Evolutionary conservation across 176 grass and related monocot genomes (phyloP).

Genomic region (Triticum urartu): DNA sequence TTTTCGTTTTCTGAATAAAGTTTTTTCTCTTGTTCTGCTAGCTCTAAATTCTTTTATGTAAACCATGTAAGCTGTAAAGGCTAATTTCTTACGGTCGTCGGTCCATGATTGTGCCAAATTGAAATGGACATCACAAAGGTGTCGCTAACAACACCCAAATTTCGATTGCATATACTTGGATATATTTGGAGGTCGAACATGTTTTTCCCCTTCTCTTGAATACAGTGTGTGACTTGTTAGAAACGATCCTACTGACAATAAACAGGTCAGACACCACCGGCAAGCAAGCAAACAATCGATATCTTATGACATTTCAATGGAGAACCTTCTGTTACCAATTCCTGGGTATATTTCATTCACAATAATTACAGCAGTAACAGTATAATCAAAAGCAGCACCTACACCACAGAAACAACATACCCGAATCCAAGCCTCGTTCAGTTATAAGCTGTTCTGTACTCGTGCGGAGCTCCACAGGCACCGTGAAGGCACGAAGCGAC

Average conservation of each 20-base stretch:
- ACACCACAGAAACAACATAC: slow-evolving; percentile 12
- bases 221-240: too few relatives aligned
- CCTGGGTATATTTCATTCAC: neutral
- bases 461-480: neutral
- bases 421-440: neutral
- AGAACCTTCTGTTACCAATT: neutral
- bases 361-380: neutral
- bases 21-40: neutral
- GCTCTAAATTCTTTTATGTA: neutral
- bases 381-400: neutral
- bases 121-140: neutral
- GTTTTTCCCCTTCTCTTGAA: neutral
- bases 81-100: neutral
- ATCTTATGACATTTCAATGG: neutral
- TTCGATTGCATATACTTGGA: neutral
- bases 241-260: too few relatives aligned
- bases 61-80: neutral
- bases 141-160: neutral
- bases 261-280: neutral
- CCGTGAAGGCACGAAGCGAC: neutral
- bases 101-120: neutral
- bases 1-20: neutral
- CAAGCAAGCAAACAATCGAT: neutral
- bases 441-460: neutral
- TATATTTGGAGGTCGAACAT: neutral